Evolutionary conservation across 2,329 filamentous ascomycete genomes (phyloP).

Genomic region (Ophiostoma australiae): DNA sequence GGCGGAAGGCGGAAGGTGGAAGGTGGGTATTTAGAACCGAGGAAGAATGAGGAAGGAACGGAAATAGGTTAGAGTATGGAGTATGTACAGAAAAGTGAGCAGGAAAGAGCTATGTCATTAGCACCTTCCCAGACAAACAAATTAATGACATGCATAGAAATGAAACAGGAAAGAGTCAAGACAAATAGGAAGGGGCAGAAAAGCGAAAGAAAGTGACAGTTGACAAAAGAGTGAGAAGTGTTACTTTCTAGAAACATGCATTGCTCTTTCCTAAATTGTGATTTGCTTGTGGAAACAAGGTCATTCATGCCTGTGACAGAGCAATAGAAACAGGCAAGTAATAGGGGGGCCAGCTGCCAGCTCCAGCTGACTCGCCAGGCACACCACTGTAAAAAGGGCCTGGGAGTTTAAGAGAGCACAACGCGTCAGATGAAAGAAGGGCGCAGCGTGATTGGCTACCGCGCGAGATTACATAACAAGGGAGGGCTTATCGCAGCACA

Average conservation of each 20-base stretch:
- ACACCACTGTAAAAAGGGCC: neutral
- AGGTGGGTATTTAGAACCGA: conserved; percentile 6
- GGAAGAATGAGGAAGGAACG: conserved; percentile 2
- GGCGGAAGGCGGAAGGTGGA: neutral
- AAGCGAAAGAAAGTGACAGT: neutral
- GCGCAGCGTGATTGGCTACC: conserved; percentile 19
- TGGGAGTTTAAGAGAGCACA: neutral
- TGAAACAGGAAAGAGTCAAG: neutral
- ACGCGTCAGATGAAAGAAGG: neutral
- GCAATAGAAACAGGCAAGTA: no score
- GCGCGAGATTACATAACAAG: conserved; percentile 7
- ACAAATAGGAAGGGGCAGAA: neutral
- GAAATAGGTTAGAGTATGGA: neutral
- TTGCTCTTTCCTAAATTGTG: conserved; percentile 9
- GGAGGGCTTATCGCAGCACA: neutral
- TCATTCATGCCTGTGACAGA: neutral
- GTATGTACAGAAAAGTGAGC: neutral
- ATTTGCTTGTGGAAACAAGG: neutral
- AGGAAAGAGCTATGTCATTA: neutral
- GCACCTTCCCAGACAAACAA: neutral
- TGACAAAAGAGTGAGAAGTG: neutral
- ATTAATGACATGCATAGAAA: neutral
- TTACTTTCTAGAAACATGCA: neutral
- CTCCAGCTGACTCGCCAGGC: neutral
- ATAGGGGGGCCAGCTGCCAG: conserved; percentile 9